Percentiles rank a stretch among this genome's conserved stretches.
Evolutionary conservation across 2,329 filamentous ascomycete genomes (phyloP).

Genomic region (Diplocarpon rosae): DNA sequence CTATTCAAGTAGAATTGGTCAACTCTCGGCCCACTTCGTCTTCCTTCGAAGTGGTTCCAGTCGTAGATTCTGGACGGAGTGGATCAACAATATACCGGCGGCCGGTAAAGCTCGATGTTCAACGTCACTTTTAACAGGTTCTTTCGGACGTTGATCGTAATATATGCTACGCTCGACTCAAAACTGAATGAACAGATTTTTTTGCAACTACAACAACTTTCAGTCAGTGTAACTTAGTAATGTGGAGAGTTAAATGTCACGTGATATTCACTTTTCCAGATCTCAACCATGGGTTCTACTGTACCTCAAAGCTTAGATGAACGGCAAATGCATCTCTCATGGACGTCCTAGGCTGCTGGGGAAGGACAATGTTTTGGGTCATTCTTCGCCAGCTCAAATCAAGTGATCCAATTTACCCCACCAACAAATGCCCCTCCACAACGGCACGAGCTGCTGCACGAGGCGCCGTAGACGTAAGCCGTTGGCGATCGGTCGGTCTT

Average conservation of each 20-base stretch:
- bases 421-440: conserved; percentile 18
- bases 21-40: background rate
- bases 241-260: background rate
- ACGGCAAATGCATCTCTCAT: conserved; percentile 5
- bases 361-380: no score
- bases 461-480: conserved; percentile 11
- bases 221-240: no score
- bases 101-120: no score
- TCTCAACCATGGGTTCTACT: conserved; percentile 1
- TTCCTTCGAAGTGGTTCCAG: conserved; percentile 2
- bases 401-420: conserved; percentile 12
- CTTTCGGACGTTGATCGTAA: no score
- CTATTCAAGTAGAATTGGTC: background rate
- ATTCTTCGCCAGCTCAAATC: background rate
- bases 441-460: conserved; percentile 5
- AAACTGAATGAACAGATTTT: no score
- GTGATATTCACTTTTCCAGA: background rate
- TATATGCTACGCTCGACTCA: no score
- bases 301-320: conserved; percentile 13
- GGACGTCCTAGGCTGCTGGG: background rate
- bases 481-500: no score
- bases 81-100: background rate
- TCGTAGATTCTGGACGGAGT: background rate
- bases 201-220: no score
- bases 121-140: no score